Conservation (phyloP, 805 yeast genomes). For the Tetrapisispora taiwanensis region DNA sequence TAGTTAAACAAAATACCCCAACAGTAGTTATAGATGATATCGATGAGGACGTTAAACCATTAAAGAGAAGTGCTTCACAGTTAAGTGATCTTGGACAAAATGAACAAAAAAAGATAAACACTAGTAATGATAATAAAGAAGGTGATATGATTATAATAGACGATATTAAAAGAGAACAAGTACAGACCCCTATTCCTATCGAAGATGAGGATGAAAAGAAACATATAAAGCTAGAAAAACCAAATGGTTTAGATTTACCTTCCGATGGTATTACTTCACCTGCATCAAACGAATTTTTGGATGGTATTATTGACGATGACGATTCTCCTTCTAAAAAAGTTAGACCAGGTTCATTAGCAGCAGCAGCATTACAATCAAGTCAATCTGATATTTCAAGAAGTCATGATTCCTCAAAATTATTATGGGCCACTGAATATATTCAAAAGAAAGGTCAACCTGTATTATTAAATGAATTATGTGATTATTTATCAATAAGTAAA, state of each 20-base stretch:
- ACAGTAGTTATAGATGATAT: constrained; percentile 3
- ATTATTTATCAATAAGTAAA: constrained; percentile 47
- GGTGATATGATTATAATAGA: neutral
- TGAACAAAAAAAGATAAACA: neutral
- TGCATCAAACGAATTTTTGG: constrained; percentile 8
- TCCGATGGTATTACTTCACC: neutral
- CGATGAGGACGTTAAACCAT: constrained; percentile 7
- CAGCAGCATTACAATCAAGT: constrained; percentile 23
- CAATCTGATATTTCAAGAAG: constrained; percentile 23
- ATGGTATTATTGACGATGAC: constrained; percentile 11
- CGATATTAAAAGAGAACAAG: neutral
- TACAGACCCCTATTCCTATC: neutral
- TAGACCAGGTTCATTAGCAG: constrained; percentile 26
- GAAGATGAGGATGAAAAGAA: neutral
- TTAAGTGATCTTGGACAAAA: constrained; percentile 10
- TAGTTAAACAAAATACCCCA: neutral
- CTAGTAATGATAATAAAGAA: constrained; percentile 8
- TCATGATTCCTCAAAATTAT: constrained; percentile 76
- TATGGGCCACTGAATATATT: constrained; percentile 85
- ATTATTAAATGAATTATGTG: constrained; percentile 50
- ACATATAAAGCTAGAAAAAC: neutral
- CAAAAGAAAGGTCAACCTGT: constrained; percentile 64
- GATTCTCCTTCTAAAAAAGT: constrained; percentile 24
- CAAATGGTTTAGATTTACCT: neutral
- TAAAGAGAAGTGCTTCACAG: constrained; percentile 9